Conservation (phyloP, 257 asterid species). For the Oldenlandia corymbosa region DNA sequence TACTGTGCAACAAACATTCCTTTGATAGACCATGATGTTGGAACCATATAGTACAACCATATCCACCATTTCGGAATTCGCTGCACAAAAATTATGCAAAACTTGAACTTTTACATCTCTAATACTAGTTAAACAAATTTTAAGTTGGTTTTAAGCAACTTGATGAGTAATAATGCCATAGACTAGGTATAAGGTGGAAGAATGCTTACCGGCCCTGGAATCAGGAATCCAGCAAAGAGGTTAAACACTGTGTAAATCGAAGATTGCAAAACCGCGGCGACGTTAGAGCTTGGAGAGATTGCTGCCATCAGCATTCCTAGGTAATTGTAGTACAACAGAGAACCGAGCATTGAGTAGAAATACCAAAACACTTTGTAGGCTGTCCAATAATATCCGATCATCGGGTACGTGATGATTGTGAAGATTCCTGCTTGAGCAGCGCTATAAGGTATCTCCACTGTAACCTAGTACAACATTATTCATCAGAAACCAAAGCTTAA, state of each 20-base stretch:
- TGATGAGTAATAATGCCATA: too few relatives aligned
- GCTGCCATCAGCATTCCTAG: conserved; percentile 28
- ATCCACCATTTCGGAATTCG: too few relatives aligned
- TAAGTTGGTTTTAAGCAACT: too few relatives aligned
- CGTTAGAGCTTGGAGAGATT: conserved; percentile 22
- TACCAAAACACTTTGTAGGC: neutral
- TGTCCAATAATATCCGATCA: conserved; percentile 3
- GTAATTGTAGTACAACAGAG: conserved; percentile 1
- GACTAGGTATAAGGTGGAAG: too few relatives aligned
- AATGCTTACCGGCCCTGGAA: conserved; percentile 43
- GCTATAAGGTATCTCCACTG: neutral
- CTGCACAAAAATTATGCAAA: too few relatives aligned
- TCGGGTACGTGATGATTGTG: neutral
- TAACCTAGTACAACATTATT: neutral
- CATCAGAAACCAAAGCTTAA: too few relatives aligned
- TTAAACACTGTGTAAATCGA: conserved; percentile 36
- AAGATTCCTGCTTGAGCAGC: neutral
- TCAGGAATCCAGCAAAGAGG: conserved; percentile 47
- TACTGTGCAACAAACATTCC: too few relatives aligned
- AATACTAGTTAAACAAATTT: too few relatives aligned
- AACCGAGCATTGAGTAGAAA: neutral
- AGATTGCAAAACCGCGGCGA: conserved; percentile 31
- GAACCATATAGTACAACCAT: too few relatives aligned
- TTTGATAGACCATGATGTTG: too few relatives aligned
- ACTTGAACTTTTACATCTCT: too few relatives aligned